Base-by-base conservation (phyloP, 169 alveolate genomes). In the Plasmodium yoelii region DNA sequence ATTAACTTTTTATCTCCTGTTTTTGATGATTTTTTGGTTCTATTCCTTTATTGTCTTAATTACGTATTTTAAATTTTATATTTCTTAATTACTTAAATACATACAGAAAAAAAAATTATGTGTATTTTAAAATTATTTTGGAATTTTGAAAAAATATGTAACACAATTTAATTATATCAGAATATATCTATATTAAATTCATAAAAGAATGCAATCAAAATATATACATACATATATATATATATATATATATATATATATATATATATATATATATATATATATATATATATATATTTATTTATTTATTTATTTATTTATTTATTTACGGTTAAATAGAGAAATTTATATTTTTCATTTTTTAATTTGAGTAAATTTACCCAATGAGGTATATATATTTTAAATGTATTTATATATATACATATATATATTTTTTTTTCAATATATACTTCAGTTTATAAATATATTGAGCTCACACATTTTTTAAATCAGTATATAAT, bases 301-400 rank as follows among this genome's bases (percentile, higher is more conserved):
- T 22, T 0, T 22, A 22, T 22, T 0, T 22, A 22, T 22, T 0
- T 22, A 22, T 22, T 0, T 22, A 28, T 47, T 7, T 39, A 18
- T 65, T 26, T 22, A 61, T 56, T 68, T 47, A 55, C 88, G 68
- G 73, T 49, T 49, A 65, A 75, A 61, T 15, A 28, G 22, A 65
- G 69, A 26, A 71, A 49, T 49, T 65, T 47, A 61, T 65, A 34
- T 75, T 39, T 61, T 74, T 53, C 72, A 60, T 74, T 46, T 61
- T 75, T 61, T 61, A 72, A 51, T 71, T 72, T 39, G 49, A 39
- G 24, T 72, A 15, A 22, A 39, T 2, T 9, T 34, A 34, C 42
- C 42, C 42, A 34, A 34, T 34, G 7, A 34, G 7, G 7, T 34
- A 34, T 34, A 34, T 34, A 34, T 34, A 28, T 28, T 1, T 26